A percentile compares a stretch with the other conserved stretches of the same genome.
Conservation (phyloP, 352 stramenopile species). For the Phytopythium sindhum region DNA sequence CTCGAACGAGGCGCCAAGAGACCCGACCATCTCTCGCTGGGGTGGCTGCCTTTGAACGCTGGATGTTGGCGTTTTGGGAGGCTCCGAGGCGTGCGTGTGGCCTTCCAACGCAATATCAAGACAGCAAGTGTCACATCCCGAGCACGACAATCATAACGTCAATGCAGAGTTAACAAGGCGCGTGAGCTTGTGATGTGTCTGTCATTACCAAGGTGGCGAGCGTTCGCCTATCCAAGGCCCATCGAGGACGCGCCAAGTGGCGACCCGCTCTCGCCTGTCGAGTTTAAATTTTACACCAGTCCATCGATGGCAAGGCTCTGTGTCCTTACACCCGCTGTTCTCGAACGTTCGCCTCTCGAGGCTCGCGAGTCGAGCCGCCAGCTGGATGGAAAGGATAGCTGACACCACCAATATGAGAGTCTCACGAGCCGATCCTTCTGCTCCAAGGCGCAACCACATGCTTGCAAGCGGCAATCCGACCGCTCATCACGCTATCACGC, state of each 20-base stretch:
- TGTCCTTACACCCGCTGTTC: no score
- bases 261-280: neutral
- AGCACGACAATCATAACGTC: no score
- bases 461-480: neutral
- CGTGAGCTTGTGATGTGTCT: neutral
- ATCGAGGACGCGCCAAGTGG: neutral
- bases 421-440: neutral
- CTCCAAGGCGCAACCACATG: neutral
- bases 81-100: no score
- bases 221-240: neutral
- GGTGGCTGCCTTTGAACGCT: no score
- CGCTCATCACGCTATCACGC: neutral
- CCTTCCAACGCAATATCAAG: no score
- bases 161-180: no score
- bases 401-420: neutral
- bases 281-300: neutral
- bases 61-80: no score
- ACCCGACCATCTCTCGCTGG: no score
- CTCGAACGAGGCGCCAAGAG: no score
- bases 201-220: neutral
- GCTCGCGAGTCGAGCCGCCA: neutral
- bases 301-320: no score
- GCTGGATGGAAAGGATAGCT: neutral
- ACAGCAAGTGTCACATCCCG: no score
- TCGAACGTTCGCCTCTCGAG: neutral